Base-by-base conservation (phyloP, 106 monocot species). In the Agapanthus africanus region DNA sequence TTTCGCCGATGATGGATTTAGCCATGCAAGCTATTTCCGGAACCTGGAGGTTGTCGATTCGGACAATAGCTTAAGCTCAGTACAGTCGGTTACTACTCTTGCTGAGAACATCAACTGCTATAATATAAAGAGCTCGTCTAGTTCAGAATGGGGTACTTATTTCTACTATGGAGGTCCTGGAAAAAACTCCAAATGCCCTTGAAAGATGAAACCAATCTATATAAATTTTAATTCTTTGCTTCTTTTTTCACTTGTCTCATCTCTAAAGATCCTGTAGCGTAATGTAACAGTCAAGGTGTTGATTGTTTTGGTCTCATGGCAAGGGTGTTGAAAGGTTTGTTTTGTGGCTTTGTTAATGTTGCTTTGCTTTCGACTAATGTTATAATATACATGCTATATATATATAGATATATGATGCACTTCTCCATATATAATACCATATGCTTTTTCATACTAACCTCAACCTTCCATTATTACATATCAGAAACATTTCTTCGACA, bases 91-190 rank as follows among this genome's bases (percentile, higher is more conserved):
- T 31, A 67, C 86, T 15, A 91, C 79, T 1, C 71, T 97, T 0
- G 88, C 91, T 0, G 91, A 97, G 73, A 82, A 97, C 78, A 80
- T 86, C 28, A 78, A 81, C 30, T 97, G 97, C 78, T 97, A 97
- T 54, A 68, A 97, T 70, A 97, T 97, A 37, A 70, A 64, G 66
- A 87, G 88, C 80, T 86, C 78, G 22, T 50, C 72, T 44, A 84
- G 51, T 37, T 7, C 35, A 10, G 86, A 86, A 1, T 97, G 97
- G 97, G 97, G 97, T 4, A 82, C 84, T 2, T 82, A 87, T 71
- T 97, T 97, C 75, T 97, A 97, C 87, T 97, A 79, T 51, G 97
- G 97, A 16, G 97, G 97, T 0, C 97, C 97, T 0, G 97, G 97
- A 19, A 83, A 75, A 69, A 97, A 87, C 59, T 74, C 78, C 4